phyloP scores from a whole-genome alignment of 1,139 yeast genomes.

The Magnusiomyces ingens region DNA sequence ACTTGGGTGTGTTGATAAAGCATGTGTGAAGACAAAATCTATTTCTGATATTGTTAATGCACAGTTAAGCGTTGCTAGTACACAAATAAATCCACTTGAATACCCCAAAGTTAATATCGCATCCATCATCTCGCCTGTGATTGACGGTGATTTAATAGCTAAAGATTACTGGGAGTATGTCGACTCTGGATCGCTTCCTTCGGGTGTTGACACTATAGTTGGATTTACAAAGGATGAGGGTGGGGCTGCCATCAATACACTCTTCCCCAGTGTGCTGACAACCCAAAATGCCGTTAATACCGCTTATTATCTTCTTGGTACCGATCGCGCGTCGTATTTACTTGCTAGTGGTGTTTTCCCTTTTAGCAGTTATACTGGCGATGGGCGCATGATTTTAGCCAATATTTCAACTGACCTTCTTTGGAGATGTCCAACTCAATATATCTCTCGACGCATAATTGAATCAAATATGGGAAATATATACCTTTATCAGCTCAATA shows the following conservation, averaged over 20 bases:
- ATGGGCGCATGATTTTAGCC: constrained; percentile 15
- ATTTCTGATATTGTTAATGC: constrained; percentile 20
- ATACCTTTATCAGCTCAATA: constrained; percentile 24
- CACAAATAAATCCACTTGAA: neutral
- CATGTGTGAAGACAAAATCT: constrained; percentile 21
- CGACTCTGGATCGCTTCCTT: constrained; percentile 20
- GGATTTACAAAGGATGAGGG: constrained; percentile 28
- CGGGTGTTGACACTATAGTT: constrained; percentile 23
- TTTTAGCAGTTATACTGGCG: constrained; percentile 13
- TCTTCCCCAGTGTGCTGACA: constrained; percentile 8
- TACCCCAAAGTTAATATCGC: constrained; percentile 20
- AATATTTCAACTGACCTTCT: constrained; percentile 21
- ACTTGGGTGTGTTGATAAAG: constrained; percentile 20
- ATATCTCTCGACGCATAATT: constrained; percentile 8
- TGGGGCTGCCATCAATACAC: constrained; percentile 19
- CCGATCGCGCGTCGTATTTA: constrained; percentile 7
- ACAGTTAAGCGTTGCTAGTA: constrained; percentile 13
- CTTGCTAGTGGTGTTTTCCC: constrained; percentile 11
- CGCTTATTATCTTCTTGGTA: constrained; percentile 11
- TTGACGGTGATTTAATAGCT: constrained; percentile 22
- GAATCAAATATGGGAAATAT: constrained; percentile 13
- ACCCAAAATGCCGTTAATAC: constrained; percentile 13
- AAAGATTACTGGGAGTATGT: constrained; percentile 21
- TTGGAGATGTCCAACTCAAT: constrained; percentile 25
- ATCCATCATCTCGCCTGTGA: constrained; percentile 28